Evolutionary conservation across 306 rosid genomes (phyloP), one percentile per base, ranked within the genome.

Genomic region (Boehmeria nivea): DNA sequence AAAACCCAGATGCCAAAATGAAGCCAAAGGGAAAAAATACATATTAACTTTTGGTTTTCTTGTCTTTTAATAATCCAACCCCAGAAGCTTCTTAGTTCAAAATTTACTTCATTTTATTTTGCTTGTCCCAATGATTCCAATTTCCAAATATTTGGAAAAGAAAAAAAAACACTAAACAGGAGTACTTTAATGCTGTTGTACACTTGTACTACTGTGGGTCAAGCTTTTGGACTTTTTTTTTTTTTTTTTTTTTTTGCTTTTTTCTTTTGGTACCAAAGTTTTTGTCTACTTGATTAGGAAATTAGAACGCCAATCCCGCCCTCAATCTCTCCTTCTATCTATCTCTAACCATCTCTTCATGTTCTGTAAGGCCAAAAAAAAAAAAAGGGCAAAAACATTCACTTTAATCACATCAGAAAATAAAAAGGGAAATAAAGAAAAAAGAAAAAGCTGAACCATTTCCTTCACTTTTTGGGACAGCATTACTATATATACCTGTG

Each of bases 241-340:
- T 48, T 28, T 34, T 2, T 19, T n/a, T 43, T 3, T 27, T 15
- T 23, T 66, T n/a, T 23, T 20, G 27, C 17, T 8, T 20, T 24
- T 49, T 49, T 49, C 54, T 12, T 14, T 59, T 49, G 52, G 54
- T 53, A 43, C 49, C 34, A 39, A 40, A 63, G 42, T 24, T 59
- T 63, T 66, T 73, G 75, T 62, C 57, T 33, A 60, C 34, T 48
- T 64, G 63, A 60, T 16, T 12, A 54, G 50, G 22, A 63, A 54
- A 69, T 64, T 68, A 61, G 66, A 72, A 72, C 86, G 82, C 76
- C 79, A 83, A 81, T 87, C 71, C 49, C 82, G 83, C 81, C 90
- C 65, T 71, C 81, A 78, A 71, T 83, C 66, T 64, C 52, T 61
- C 54, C 59, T 37, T 31, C 50, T 53, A 31, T 8, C 17, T 40